A percentile compares a stretch with the other conserved stretches of the same genome.
Conservation (phyloP, 1,284 basidiomycete species). For the Trichosporon coremiiforme region DNA sequence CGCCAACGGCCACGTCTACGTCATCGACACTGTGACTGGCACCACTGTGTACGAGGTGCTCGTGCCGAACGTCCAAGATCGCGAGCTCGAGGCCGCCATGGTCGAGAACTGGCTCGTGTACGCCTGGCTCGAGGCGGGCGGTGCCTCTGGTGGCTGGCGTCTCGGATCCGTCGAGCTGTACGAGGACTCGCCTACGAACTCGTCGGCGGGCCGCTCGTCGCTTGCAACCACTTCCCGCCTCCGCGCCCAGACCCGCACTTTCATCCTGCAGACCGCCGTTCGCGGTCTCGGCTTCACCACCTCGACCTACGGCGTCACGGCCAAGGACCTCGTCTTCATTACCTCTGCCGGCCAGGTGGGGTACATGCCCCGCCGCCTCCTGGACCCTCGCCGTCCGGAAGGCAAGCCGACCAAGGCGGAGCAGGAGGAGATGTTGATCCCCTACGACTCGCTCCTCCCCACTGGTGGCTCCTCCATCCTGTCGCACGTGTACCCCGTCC, state of each 20-base stretch:
- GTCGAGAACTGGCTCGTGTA: slow-evolving; percentile 95
- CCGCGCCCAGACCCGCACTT: slow-evolving; percentile 69
- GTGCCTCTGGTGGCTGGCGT: slow-evolving; percentile 65
- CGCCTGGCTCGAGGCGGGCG: slow-evolving; percentile 59
- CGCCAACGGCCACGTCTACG: slow-evolving; percentile 63
- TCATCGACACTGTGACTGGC: slow-evolving; percentile 79
- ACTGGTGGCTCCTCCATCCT: neutral
- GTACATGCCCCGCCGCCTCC: slow-evolving; percentile 69
- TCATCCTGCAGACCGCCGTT: slow-evolving; percentile 69
- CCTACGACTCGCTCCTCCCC: slow-evolving; percentile 79
- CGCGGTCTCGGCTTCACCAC: slow-evolving; percentile 72
- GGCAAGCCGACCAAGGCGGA: slow-evolving; percentile 76
- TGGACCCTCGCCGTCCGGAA: slow-evolving; percentile 82
- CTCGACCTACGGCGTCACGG: slow-evolving; percentile 84
- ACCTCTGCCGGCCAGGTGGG: slow-evolving; percentile 74
- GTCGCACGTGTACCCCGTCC: slow-evolving; percentile 60
- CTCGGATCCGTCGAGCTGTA: slow-evolving; percentile 84
- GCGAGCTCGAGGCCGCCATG: slow-evolving; percentile 65
- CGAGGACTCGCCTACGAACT: slow-evolving; percentile 70
- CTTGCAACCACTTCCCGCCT: slow-evolving; percentile 63
- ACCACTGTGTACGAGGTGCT: slow-evolving; percentile 67
- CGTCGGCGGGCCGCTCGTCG: slow-evolving; percentile 69
- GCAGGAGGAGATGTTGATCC: slow-evolving; percentile 79
- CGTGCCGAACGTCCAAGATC: slow-evolving; percentile 50
- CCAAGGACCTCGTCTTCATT: slow-evolving; percentile 82